phyloP scores from a whole-genome alignment of 371 early-diverging fungal species.

The Mortierella sp. region DNA sequence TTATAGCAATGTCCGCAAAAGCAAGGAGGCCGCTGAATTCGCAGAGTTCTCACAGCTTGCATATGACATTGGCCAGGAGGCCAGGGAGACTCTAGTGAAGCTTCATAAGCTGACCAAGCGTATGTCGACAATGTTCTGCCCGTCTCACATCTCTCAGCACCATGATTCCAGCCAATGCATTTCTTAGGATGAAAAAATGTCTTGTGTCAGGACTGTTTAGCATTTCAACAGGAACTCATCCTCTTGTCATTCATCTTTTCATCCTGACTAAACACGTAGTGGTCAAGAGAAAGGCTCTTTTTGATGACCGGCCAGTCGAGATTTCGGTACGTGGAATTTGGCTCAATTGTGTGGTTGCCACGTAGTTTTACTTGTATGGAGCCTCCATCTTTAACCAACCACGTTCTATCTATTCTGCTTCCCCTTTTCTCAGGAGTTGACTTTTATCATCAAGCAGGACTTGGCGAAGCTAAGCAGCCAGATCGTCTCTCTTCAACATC shows the following conservation, averaged over 20 bases:
- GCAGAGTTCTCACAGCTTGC: slow-evolving; percentile 74
- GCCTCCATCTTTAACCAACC: background rate
- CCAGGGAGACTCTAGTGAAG: slow-evolving; percentile 68
- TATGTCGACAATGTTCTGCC: slow-evolving; percentile 43
- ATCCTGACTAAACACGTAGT: slow-evolving; percentile 54
- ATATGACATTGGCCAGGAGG: slow-evolving; percentile 70
- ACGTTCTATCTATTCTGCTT: background rate
- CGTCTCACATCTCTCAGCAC: background rate
- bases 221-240: background rate
- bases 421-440: slow-evolving; percentile 73
- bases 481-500: slow-evolving; percentile 82
- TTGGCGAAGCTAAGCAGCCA: slow-evolving; percentile 90
- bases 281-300: slow-evolving; percentile 77
- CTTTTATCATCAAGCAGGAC: slow-evolving; percentile 90
- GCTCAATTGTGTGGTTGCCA: background rate
- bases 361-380: background rate
- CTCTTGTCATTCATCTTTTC: slow-evolving; percentile 1
- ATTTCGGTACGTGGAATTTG: slow-evolving; percentile 62
- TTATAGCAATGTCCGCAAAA: slow-evolving; percentile 19
- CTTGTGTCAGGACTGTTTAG: too few species aligned
- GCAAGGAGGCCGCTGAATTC: slow-evolving; percentile 37
- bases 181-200: background rate
- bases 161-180: background rate
- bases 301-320: slow-evolving; percentile 81
- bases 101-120: slow-evolving; percentile 75